Evolutionary conservation across 192 early-diverging fungal genomes (phyloP).

Genomic region (Backusella sp.): DNA sequence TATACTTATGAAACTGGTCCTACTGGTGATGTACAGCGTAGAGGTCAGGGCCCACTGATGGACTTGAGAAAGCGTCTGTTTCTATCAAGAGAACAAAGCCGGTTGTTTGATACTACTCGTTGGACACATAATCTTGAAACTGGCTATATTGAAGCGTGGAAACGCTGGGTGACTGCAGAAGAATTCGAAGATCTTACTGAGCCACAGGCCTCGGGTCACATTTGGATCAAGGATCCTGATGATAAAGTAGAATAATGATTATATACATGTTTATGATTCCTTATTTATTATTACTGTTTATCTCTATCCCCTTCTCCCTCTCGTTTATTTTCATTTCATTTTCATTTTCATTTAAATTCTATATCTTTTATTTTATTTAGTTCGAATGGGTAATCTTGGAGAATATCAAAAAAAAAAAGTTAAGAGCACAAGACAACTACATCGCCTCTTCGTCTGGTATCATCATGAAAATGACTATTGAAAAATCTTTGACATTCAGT

Average conservation of each 20-base stretch:
- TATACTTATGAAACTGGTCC: conserved; percentile 44
- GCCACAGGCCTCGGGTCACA: conserved; percentile 33
- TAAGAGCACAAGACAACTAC: conserved; percentile 70
- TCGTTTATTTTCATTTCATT: not conserved
- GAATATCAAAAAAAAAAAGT: not conserved
- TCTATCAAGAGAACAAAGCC: conserved; percentile 72
- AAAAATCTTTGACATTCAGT: conserved; percentile 81
- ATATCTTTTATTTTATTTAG: not conserved
- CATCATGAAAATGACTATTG: conserved; percentile 87
- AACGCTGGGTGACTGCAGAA: conserved; percentile 62
- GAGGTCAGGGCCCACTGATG: conserved; percentile 53
- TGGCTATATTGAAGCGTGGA: conserved; percentile 71
- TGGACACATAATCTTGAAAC: conserved; percentile 85
- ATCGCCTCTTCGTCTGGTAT: conserved; percentile 75
- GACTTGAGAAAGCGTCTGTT: conserved; percentile 71
- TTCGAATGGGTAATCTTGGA: not conserved
- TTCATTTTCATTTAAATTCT: not conserved
- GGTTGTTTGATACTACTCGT: conserved; percentile 83
- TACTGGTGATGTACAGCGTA: conserved; percentile 32
- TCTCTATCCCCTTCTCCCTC: not conserved
- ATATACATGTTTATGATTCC: not conserved
- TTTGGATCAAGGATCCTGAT: conserved; percentile 43
- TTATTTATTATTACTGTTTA: conserved; percentile 12
- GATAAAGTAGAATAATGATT: conserved; percentile 18
- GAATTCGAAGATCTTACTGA: conserved; percentile 47